Conservation (phyloP, 2,329 filamentous ascomycete genomes). For the Aspergillus pseudoviridinutans region DNA sequence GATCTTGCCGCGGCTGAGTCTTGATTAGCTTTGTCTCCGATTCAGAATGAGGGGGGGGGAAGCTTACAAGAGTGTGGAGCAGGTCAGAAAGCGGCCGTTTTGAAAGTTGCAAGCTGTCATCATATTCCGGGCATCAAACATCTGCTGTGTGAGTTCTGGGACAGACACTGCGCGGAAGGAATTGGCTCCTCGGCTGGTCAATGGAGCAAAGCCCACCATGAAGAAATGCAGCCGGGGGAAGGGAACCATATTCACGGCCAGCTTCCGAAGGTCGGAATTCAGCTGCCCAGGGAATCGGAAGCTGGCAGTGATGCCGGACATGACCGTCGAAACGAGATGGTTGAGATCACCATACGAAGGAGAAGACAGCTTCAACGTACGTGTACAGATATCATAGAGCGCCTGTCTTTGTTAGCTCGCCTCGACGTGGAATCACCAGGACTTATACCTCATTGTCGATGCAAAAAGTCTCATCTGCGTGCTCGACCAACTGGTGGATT, state of each 20-base stretch:
- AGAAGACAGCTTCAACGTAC: slow-evolving; percentile 97
- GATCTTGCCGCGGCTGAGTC: slow-evolving; percentile 83
- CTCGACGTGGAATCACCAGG: slow-evolving; percentile 1
- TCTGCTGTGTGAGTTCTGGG: slow-evolving; percentile 98
- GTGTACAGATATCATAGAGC: slow-evolving; percentile 99
- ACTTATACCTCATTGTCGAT: slow-evolving; percentile 85
- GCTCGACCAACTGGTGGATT: slow-evolving; percentile 98
- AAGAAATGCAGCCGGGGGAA: slow-evolving; percentile 99
- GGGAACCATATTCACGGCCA: slow-evolving; percentile 99
- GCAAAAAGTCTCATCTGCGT: slow-evolving; percentile 99
- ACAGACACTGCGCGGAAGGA: slow-evolving; percentile 97
- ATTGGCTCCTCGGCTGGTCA: slow-evolving; percentile 87
- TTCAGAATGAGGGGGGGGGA: not conserved
- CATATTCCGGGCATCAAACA: slow-evolving; percentile 99
- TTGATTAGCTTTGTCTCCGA: slow-evolving; percentile 26
- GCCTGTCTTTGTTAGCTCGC: slow-evolving; percentile 48
- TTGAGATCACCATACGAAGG: slow-evolving; percentile 99
- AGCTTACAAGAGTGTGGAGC: slow-evolving; percentile 89
- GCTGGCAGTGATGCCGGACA: slow-evolving; percentile 98
- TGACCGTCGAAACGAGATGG: slow-evolving; percentile 98
- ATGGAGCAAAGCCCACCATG: slow-evolving; percentile 99
- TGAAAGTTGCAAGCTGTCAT: slow-evolving; percentile 99
- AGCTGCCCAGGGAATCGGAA: slow-evolving; percentile 99
- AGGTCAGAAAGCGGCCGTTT: slow-evolving; percentile 98
- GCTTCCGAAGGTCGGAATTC: slow-evolving; percentile 98